Conservation (phyloP, 495 filamentous ascomycete species). For the Gamarada debralockiae region DNA sequence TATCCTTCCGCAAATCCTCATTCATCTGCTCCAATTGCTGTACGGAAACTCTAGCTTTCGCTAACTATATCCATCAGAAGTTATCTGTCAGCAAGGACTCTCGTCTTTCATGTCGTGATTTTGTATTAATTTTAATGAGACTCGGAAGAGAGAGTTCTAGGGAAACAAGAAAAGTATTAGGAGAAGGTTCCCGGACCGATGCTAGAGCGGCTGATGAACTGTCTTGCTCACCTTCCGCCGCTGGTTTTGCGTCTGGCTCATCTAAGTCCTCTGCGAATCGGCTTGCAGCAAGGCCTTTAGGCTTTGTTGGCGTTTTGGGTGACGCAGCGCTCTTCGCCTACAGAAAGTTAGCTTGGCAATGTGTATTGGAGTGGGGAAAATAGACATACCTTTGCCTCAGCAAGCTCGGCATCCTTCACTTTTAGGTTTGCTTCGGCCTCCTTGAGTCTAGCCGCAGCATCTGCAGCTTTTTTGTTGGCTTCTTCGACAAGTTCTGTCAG, state of each 20-base stretch:
- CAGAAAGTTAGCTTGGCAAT: not conserved
- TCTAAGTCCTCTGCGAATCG: constrained; percentile 34
- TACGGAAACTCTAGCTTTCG: constrained; percentile 39
- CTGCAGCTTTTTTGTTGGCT: constrained; percentile 30
- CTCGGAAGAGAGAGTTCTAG: constrained; percentile 1
- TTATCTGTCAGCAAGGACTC: constrained; percentile 5
- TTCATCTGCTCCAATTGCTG: constrained; percentile 43
- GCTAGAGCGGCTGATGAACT: constrained; percentile 52
- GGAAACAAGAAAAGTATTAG: constrained; percentile 28
- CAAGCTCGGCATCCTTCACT: constrained; percentile 48
- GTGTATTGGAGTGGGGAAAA: not conserved
- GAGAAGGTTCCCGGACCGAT: constrained; percentile 47
- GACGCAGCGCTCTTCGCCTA: constrained; percentile 18
- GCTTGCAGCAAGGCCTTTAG: constrained; percentile 41
- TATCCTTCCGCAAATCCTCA: constrained; percentile 43
- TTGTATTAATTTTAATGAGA: not conserved
- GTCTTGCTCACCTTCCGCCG: constrained; percentile 52
- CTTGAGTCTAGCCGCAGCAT: constrained; percentile 19
- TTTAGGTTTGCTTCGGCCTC: constrained; percentile 29
- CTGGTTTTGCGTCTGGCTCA: constrained; percentile 23
- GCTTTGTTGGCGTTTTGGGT: constrained; percentile 14
- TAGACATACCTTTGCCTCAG: constrained; percentile 42
- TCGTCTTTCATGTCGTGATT: not conserved
- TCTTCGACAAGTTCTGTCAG: constrained; percentile 44
- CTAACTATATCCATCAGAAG: constrained; percentile 36